Base-by-base conservation (phyloP, 108 stramenopile genomes). In the Poteriospumella lacustris region DNA sequence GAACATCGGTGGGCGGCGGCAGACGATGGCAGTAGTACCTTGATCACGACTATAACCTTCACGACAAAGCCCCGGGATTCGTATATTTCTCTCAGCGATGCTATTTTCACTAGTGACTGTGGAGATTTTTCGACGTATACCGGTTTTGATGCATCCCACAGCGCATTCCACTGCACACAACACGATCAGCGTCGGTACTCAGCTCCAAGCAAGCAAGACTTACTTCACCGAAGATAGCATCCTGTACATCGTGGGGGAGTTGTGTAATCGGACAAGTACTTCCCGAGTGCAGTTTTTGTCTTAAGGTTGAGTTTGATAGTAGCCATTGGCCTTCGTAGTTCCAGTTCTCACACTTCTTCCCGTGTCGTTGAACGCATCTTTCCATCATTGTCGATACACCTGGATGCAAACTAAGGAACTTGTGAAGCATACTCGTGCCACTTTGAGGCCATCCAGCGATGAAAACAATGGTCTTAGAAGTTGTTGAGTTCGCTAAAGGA, bases 271-370 rank as follows among this genome's bases (percentile, higher is more conserved):
- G n/a, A n/a, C n/a, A n/a, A n/a, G n/a, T n/a, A n/a, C n/a, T n/a
- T n/a, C n/a, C n/a, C n/a, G n/a, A n/a, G n/a, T n/a, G n/a, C n/a
- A n/a, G n/a, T n/a, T n/a, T n/a, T n/a, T n/a, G n/a, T n/a, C n/a
- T n/a, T n/a, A n/a, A n/a, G n/a, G n/a, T n/a, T n/a, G n/a, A n/a
- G n/a, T n/a, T n/a, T 31, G 15, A 31, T 34, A 64, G 36, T 24
- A 64, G 36, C 60, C 60, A 64, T 24, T 64, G 60, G 28, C 60
- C 60, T 64, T 64, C 60, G 24, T 64, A 34, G 36, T 64, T 64
- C 60, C 60, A 64, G 31, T 64, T 64, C 60, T 12, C 31, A 64
- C 60, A 64, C 3, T 34, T 3, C 9, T 64, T 64, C 3, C 60
- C 60, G 36, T 34, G 60, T 5, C 5, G 28, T 34, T 31, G 3